These are phyloP conservation scores for Rossbeevera mucosa DNA, from an alignment of 768 basidiomycete genomes.

Conservation along the genomic window DNA sequence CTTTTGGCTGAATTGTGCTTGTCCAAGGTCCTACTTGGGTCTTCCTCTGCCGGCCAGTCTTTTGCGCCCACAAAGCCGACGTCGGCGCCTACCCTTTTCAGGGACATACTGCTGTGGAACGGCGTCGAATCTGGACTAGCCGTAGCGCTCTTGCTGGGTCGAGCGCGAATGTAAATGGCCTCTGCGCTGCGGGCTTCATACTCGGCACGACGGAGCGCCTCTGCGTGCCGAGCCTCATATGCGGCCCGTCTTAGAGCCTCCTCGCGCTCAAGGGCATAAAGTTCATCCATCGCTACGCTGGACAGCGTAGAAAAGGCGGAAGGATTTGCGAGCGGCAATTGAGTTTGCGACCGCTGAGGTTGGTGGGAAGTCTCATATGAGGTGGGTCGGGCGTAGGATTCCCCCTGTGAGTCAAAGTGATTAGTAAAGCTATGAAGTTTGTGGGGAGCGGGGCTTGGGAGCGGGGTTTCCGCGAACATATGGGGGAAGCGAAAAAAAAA, in stretches of 20 bases:
- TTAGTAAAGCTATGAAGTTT: slow-evolving; percentile 24
- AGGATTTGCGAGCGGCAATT: slow-evolving; percentile 28
- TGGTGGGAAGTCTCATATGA: slow-evolving; percentile 39
- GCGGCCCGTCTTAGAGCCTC: slow-evolving; percentile 84
- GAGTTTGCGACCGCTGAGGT: slow-evolving; percentile 27
- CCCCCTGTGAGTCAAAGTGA: slow-evolving; percentile 34
- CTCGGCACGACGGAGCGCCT: slow-evolving; percentile 60
- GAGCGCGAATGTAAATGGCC: slow-evolving; percentile 33
- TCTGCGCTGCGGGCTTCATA: slow-evolving; percentile 53
- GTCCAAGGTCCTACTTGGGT: slow-evolving; percentile 21
- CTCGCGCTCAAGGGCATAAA: slow-evolving; percentile 82
- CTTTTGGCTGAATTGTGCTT: slow-evolving; percentile 34
- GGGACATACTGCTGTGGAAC: slow-evolving; percentile 22
- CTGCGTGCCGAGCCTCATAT: slow-evolving; percentile 75
- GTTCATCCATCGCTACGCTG: slow-evolving; percentile 80
- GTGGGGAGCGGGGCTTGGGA: slow-evolving; percentile 19
- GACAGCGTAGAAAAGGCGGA: slow-evolving; percentile 66
- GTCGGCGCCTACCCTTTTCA: slow-evolving; percentile 32
- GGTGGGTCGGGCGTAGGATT: slow-evolving; percentile 57
- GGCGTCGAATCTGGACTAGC: slow-evolving; percentile 57
- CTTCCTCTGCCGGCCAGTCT: slow-evolving; percentile 31
- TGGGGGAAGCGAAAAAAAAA: too few relatives aligned
- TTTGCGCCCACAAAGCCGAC: slow-evolving; percentile 40
- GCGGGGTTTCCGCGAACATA: not conserved
- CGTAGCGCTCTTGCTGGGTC: slow-evolving; percentile 61